Evolutionary conservation across 768 basidiomycete genomes (phyloP).

Genomic region (Phlebiopsis gigantea): DNA sequence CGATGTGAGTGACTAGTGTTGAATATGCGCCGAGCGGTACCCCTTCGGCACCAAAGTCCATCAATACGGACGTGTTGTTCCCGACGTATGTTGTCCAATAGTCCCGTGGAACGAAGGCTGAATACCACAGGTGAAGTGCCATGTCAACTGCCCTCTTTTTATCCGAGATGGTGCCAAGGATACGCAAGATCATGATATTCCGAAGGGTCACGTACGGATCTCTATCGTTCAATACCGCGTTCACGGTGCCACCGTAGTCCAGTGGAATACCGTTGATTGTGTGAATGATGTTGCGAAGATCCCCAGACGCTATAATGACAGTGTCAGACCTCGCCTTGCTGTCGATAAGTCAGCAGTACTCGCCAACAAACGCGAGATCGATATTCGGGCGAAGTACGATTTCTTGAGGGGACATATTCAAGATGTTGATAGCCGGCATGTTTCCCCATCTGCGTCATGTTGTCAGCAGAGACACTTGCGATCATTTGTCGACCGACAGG

Average conservation of each 20-base stretch:
- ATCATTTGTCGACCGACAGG: neutral
- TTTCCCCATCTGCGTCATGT: constrained; percentile 24
- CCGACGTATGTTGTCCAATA: too few relatives aligned
- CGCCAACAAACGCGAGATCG: constrained; percentile 18
- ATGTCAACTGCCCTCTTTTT: constrained; percentile 32
- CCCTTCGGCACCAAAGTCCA: too few relatives aligned
- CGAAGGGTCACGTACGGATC: constrained; percentile 28
- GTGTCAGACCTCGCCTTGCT: neutral
- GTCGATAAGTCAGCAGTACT: neutral
- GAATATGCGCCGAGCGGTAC: too few relatives aligned
- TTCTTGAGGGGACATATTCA: constrained; percentile 22
- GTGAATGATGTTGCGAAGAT: constrained; percentile 38
- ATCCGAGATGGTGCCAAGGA: constrained; percentile 23
- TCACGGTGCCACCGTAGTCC: constrained; percentile 35
- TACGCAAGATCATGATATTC: constrained; percentile 37
- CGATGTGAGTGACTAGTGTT: too few relatives aligned
- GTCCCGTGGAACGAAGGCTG: constrained; percentile 33
- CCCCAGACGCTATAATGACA: constrained; percentile 38
- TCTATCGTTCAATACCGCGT: constrained; percentile 39
- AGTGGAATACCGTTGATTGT: constrained; percentile 39
- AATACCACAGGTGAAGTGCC: constrained; percentile 47
- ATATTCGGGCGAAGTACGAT: constrained; percentile 17
- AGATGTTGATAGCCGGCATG: constrained; percentile 28
- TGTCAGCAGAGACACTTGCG: neutral
- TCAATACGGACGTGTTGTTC: too few relatives aligned